phyloP scores from a whole-genome alignment of 495 filamentous ascomycete genomes.

The Penicillium simplicissimum region DNA sequence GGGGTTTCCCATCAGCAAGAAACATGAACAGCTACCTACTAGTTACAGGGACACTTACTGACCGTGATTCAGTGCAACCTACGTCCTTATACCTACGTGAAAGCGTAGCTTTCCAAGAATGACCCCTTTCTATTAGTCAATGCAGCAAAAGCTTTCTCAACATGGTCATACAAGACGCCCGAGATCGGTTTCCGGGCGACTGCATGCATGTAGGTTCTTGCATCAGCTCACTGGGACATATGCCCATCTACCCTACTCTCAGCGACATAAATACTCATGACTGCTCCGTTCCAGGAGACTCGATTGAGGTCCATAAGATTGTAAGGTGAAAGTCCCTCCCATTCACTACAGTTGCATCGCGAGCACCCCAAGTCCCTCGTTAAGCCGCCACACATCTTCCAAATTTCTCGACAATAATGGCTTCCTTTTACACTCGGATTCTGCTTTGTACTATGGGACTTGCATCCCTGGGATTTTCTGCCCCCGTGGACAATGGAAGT shows the following conservation, averaged over 20 bases:
- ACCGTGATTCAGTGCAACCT: slow-evolving; percentile 3
- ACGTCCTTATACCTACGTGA: not conserved
- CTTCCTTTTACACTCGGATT: slow-evolving; percentile 4
- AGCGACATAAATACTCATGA: slow-evolving; percentile 2
- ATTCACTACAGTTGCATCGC: not conserved
- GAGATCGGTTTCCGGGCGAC: not conserved
- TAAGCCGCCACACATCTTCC: not conserved
- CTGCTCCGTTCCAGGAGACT: not conserved
- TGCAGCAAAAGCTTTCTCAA: not conserved
- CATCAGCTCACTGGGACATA: not conserved
- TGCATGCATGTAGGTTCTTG: not conserved
- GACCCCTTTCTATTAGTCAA: not conserved
- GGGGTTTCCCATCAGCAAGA: not conserved
- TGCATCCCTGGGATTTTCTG: slow-evolving; percentile 13
- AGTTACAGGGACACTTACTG: not conserved
- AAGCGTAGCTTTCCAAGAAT: not conserved
- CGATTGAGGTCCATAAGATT: not conserved
- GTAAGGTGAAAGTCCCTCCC: not conserved
- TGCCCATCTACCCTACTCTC: not conserved
- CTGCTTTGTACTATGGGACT: slow-evolving; percentile 20
- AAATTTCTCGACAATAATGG: slow-evolving; percentile 10
- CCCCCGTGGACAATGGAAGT: slow-evolving; percentile 6
- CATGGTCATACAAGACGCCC: not conserved
- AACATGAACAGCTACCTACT: not conserved
- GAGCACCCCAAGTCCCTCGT: not conserved